Evolutionary conservation across 2,329 filamentous ascomycete genomes (phyloP), one percentile per base, ranked within the genome.

Genomic region (Pestalotiopsis sp.): DNA sequence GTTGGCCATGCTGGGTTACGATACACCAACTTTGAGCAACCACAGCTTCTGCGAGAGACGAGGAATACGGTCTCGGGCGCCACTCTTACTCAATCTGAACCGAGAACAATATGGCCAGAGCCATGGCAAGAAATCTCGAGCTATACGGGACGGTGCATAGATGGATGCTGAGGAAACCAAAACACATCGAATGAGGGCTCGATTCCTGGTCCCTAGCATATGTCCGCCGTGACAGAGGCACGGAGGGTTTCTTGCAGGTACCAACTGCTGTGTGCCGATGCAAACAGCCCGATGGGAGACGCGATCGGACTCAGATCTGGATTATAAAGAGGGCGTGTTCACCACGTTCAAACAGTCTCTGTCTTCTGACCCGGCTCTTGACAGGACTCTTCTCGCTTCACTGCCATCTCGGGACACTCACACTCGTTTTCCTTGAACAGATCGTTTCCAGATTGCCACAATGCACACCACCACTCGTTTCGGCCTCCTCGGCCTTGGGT

Each of bases 401-500:
- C 41, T 63, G 45, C 69, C 68, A 56, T 66, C 67, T 71, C 60
- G 67, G 70, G 67, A 64, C 73, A 60, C 70, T 31, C 56, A 77
- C 74, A 72, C 65, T 77, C 76, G 71, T 75, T 77, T 75, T 67
- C 62, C 41, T 23, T 40, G 31, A 4, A 49, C 61, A 20, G 45
- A 20, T 49, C 65, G 52, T 64, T 63, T 72, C 64, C 64, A 67
- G 66, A 68, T 63, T 65, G 36, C 62, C 65, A 65, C 63, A 68
- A 79, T 79, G 76, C 72, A 69, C 69, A 23, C 67, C 9, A 68
- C 67, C 65, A 71, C 71, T 68, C 66, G 66, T 62, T 71, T 77
- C 59, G 72, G 73, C 72, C 69, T 75, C 20, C 36, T 77, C 65
- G 73, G 73, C 70, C 60, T 76, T 27, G 71, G 75, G 76, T 78